phyloP scores from a whole-genome alignment of 2,329 filamentous ascomycete genomes.

The Orbilia brochopaga region DNA sequence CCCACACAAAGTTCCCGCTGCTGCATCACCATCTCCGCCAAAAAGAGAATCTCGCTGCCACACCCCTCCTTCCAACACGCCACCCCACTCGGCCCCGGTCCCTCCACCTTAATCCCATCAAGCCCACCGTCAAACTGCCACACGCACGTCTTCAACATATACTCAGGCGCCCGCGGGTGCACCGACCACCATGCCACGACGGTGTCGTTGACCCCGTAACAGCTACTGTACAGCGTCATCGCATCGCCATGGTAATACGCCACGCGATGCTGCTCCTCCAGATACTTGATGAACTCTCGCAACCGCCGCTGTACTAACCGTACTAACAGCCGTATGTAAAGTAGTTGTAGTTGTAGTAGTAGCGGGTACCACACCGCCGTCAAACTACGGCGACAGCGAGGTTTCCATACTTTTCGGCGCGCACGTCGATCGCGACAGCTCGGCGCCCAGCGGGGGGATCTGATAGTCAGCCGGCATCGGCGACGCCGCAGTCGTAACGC shows the following conservation, averaged over 20 bases:
- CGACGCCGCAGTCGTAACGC: slow-evolving; percentile 29
- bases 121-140: slow-evolving; percentile 7
- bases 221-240: neutral
- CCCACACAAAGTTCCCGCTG: neutral
- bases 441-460: neutral
- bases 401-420: neutral
- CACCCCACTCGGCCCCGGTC: neutral
- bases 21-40: slow-evolving; percentile 3
- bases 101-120: slow-evolving; percentile 7
- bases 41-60: slow-evolving; percentile 1
- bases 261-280: neutral
- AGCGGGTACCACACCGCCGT: no score
- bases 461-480: slow-evolving; percentile 13
- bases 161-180: neutral
- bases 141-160: slow-evolving; percentile 14
- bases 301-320: neutral
- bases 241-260: neutral
- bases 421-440: neutral
- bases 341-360: no score
- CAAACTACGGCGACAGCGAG: neutral
- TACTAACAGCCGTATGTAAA: no score
- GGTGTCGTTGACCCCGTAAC: slow-evolving; percentile 13
- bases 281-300: neutral
- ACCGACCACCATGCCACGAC: slow-evolving; percentile 20
- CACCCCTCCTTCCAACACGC: slow-evolving; percentile 4